Evolutionary conservation across 176 grass and related monocot genomes (phyloP).

Genomic region (Raddia guianensis): DNA sequence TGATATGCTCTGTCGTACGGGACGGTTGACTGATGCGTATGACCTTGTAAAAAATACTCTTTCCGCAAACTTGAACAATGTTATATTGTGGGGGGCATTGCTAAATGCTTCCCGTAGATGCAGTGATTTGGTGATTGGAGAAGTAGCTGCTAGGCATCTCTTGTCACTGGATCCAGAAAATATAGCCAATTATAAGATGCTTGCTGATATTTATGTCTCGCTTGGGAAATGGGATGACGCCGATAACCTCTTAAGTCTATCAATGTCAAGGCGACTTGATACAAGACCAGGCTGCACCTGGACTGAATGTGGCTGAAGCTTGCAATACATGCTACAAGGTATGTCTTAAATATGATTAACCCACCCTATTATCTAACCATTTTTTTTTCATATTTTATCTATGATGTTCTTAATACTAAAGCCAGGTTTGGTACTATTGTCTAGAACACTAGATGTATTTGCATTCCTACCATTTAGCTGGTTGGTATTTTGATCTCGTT

Average conservation of each 20-base stretch:
- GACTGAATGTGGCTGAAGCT: slow-evolving; percentile 50
- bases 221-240: slow-evolving; percentile 61
- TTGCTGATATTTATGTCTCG: slow-evolving; percentile 77
- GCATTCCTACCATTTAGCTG: slow-evolving; percentile 13
- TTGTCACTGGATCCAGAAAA: slow-evolving; percentile 67
- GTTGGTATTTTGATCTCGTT: slow-evolving; percentile 10
- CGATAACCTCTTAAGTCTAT: slow-evolving; percentile 39
- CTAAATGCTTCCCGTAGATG: slow-evolving; percentile 60
- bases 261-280: slow-evolving; percentile 43
- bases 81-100: slow-evolving; percentile 58
- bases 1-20: slow-evolving; percentile 63
- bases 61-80: slow-evolving; percentile 23
- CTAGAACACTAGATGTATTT: slow-evolving; percentile 2
- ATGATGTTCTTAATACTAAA: slow-evolving; percentile 19
- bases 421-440: slow-evolving; percentile 10
- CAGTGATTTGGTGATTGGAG: slow-evolving; percentile 54
- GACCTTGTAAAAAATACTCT: slow-evolving; percentile 42
- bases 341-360: slow-evolving; percentile 28
- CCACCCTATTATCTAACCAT: not conserved
- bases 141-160: slow-evolving; percentile 58
- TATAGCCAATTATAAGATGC: slow-evolving; percentile 68
- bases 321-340: slow-evolving; percentile 39
- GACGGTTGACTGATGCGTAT: slow-evolving; percentile 64
- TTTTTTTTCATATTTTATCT: slow-evolving; percentile 13
- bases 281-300: slow-evolving; percentile 61